A percentile compares a stretch with the other conserved stretches of the same genome.
These are phyloP conservation scores for Chaetoceros muelleri DNA, from an alignment of 108 stramenopile genomes.

Conservation along the genomic window DNA sequence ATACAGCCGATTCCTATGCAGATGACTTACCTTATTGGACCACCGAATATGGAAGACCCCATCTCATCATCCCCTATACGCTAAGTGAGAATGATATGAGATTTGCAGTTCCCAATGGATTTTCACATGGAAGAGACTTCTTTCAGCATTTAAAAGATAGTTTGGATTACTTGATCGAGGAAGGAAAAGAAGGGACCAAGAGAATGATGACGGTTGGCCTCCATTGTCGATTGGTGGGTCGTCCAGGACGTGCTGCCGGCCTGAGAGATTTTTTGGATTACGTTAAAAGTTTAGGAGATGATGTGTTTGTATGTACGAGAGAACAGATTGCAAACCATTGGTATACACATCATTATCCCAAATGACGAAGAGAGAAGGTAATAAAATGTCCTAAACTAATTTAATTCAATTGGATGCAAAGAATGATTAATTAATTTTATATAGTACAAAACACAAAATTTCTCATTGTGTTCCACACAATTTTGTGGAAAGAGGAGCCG, in stretches of 20 bases:
- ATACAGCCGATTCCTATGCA: slow-evolving; percentile 81
- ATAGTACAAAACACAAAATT: no score
- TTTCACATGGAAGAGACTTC: slow-evolving; percentile 73
- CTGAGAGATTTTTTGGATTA: slow-evolving; percentile 85
- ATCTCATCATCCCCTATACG: slow-evolving; percentile 90
- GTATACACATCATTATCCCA: slow-evolving; percentile 75
- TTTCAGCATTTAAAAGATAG: slow-evolving; percentile 67
- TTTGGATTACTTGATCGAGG: slow-evolving; percentile 65
- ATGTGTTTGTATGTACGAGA: slow-evolving; percentile 91
- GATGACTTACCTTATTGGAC: slow-evolving; percentile 94
- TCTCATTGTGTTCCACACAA: no score
- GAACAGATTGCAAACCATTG: slow-evolving; percentile 86
- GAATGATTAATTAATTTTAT: no score
- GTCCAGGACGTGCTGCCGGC: slow-evolving; percentile 81
- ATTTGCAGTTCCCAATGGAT: slow-evolving; percentile 79
- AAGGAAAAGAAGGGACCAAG: slow-evolving; percentile 70
- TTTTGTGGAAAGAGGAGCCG: no score
- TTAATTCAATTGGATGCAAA: no score
- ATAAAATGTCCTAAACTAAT: no score
- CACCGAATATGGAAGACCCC: slow-evolving; percentile 63
- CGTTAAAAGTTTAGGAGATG: slow-evolving; percentile 71
- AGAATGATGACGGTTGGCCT: slow-evolving; percentile 92
- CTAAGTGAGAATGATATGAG: slow-evolving; percentile 92
- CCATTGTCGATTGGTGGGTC: slow-evolving; percentile 81
- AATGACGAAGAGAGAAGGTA: no score